phyloP scores from a whole-genome alignment of 1,139 yeast genomes.

The Lodderomyces parapsilosis region DNA sequence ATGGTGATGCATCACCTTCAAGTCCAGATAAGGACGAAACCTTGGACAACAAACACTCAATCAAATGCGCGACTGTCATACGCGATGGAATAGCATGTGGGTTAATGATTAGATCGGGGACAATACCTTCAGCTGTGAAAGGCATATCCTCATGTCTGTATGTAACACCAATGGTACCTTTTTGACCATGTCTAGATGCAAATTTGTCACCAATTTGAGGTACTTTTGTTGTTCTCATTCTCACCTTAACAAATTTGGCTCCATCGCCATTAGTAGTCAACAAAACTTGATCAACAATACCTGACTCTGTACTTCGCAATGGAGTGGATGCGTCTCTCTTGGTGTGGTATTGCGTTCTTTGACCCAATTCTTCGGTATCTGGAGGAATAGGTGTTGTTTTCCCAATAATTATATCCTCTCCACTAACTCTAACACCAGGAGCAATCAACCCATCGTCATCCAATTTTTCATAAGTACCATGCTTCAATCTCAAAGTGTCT shows the following conservation, averaged over 20 bases:
- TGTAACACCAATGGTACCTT: conserved; percentile 99
- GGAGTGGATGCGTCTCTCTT: conserved; percentile 99
- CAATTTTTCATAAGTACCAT: conserved; percentile 95
- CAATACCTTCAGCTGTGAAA: conserved; percentile 92
- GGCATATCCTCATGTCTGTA: conserved; percentile 99
- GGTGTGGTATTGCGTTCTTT: conserved; percentile 95
- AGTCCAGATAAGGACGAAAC: conserved; percentile 93
- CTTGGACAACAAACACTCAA: conserved; percentile 93
- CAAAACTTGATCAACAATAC: conserved; percentile 96
- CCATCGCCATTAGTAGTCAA: conserved; percentile 98
- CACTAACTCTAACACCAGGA: conserved; percentile 98
- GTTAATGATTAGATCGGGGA: conserved; percentile 94
- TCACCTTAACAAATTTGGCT: conserved; percentile 91
- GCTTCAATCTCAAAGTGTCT: conserved; percentile 91
- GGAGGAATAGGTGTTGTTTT: conserved; percentile 98
- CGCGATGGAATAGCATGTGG: conserved; percentile 99
- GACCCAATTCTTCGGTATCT: conserved; percentile 96
- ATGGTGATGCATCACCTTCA: conserved; percentile 99
- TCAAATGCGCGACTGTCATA: conserved; percentile 99
- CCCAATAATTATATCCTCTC: conserved; percentile 98
- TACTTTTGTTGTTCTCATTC: conserved; percentile 97
- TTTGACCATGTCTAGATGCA: conserved; percentile 99
- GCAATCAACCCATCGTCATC: conserved; percentile 98
- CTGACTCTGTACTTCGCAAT: conserved; percentile 92
- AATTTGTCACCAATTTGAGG: conserved; percentile 99